phyloP scores from a whole-genome alignment of 2,329 filamentous ascomycete species.

The Septoria linicola region DNA sequence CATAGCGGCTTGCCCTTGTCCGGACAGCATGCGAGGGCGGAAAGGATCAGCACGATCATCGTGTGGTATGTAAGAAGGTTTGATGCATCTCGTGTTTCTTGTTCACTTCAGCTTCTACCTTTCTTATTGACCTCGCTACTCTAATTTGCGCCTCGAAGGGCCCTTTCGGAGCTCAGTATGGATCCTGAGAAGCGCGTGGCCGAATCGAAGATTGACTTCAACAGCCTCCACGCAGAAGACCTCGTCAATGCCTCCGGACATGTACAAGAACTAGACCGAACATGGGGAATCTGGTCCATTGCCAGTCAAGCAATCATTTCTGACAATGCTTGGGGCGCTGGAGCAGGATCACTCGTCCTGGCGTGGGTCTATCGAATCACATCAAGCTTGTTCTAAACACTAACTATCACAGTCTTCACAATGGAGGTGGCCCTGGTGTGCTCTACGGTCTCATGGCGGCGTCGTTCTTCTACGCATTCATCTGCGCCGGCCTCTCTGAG shows the following conservation, averaged over 20 bases:
- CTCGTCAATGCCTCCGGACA: slow-evolving; percentile 53
- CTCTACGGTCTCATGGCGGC: slow-evolving; percentile 51
- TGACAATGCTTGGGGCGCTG: slow-evolving; percentile 38
- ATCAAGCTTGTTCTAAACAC: no score
- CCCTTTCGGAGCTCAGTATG: no score
- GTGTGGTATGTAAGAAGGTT: slow-evolving; percentile 1
- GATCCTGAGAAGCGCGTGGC: neutral
- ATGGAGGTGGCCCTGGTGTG: slow-evolving; percentile 49
- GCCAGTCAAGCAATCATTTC: slow-evolving; percentile 45
- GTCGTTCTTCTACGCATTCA: slow-evolving; percentile 52
- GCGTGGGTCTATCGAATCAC: slow-evolving; percentile 19
- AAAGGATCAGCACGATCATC: neutral
- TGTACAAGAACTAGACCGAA: slow-evolving; percentile 52
- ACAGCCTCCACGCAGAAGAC: slow-evolving; percentile 21
- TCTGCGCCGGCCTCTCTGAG: slow-evolving; percentile 53
- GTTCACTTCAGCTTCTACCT: no score
- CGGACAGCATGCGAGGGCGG: neutral
- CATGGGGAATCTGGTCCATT: slow-evolving; percentile 50
- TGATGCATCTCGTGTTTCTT: neutral
- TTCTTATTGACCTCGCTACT: no score
- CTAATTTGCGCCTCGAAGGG: no score
- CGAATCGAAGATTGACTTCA: neutral
- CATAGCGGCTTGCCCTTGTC: no score
- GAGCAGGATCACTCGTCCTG: slow-evolving; percentile 28
- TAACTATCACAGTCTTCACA: slow-evolving; percentile 40